Conservation (phyloP, 306 rosid species). For the Corylus heterophylla region DNA sequence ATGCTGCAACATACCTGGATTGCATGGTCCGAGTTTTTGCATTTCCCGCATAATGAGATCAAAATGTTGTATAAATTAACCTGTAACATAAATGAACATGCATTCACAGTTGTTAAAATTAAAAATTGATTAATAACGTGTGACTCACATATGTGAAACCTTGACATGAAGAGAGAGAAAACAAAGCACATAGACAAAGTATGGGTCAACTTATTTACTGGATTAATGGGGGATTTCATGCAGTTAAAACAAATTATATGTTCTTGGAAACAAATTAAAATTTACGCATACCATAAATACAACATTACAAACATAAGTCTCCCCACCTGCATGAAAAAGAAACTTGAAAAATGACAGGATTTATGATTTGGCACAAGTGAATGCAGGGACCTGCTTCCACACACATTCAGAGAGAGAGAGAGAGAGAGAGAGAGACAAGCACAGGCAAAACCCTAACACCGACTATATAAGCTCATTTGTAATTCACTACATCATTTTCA, state of each 20-base stretch:
- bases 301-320: conserved; percentile 19
- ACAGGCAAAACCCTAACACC: background rate
- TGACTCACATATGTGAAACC: background rate
- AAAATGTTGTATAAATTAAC: conserved; percentile 72
- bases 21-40: conserved; percentile 77
- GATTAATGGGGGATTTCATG: background rate
- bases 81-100: conserved; percentile 38
- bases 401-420: background rate
- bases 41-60: conserved; percentile 84
- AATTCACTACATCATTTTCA: background rate
- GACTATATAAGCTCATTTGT: background rate
- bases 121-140: background rate
- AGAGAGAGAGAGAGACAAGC: background rate
- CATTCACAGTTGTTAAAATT: background rate
- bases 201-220: background rate
- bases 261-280: too few species aligned
- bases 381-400: conserved; percentile 15
- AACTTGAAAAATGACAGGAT: background rate
- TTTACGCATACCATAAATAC: background rate
- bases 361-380: background rate
- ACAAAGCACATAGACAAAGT: background rate
- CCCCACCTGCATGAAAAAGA: background rate
- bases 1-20: conserved; percentile 53
- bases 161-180: background rate
- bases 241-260: background rate